phyloP scores from a whole-genome alignment of 2,329 filamentous ascomycete species.

The Mariannaea elegans region DNA sequence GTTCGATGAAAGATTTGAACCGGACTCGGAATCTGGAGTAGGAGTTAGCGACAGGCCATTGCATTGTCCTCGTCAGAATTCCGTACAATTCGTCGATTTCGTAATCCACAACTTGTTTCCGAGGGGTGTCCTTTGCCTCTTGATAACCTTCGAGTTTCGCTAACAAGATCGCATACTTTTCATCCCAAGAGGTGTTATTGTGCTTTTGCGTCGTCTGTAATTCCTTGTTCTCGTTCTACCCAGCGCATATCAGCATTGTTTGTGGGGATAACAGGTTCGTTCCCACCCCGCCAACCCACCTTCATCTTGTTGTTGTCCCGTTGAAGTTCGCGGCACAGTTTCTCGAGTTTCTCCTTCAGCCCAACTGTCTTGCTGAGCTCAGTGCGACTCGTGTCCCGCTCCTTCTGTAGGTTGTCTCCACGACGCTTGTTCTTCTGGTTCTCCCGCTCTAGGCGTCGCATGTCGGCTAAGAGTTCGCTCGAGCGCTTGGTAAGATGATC shows the following conservation, averaged over 20 bases:
- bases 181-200: slow-evolving; percentile 84
- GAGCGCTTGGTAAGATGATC: slow-evolving; percentile 91
- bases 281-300: slow-evolving; percentile 59
- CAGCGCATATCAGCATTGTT: slow-evolving; percentile 34
- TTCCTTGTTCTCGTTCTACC: slow-evolving; percentile 89
- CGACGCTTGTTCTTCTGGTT: slow-evolving; percentile 96
- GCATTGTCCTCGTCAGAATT: neutral
- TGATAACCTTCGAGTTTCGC: slow-evolving; percentile 89
- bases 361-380: slow-evolving; percentile 91
- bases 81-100: slow-evolving; percentile 89
- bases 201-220: slow-evolving; percentile 86
- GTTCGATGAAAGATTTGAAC: slow-evolving; percentile 96
- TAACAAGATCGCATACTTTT: slow-evolving; percentile 81
- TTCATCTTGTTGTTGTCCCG: slow-evolving; percentile 99
- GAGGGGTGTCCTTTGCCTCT: slow-evolving; percentile 83
- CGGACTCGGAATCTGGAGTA: slow-evolving; percentile 75
- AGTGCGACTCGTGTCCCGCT: slow-evolving; percentile 88
- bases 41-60: slow-evolving; percentile 17
- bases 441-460: slow-evolving; percentile 95
- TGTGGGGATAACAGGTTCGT: neutral
- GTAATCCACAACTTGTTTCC: slow-evolving; percentile 82
- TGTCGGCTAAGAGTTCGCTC: slow-evolving; percentile 88
- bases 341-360: slow-evolving; percentile 96
- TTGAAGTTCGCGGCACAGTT: slow-evolving; percentile 91
- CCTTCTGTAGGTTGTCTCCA: slow-evolving; percentile 93